These are phyloP conservation scores for Neltuma alba DNA, from an alignment of 306 rosid genomes.

Conservation along the genomic window DNA sequence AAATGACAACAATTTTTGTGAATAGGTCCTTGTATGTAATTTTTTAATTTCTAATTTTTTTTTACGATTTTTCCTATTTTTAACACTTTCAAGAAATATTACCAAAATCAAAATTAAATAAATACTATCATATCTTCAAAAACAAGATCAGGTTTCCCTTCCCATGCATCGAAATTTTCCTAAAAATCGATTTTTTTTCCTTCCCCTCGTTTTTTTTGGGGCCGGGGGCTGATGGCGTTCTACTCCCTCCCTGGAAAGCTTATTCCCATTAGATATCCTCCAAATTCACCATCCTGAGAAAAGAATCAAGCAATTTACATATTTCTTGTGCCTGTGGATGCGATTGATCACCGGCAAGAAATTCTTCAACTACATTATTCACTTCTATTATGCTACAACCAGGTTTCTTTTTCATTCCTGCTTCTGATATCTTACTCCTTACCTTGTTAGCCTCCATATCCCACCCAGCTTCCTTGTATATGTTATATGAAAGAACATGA, in stretches of 20 bases:
- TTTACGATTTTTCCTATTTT: too few relatives aligned
- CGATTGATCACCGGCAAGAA: constrained; percentile 73
- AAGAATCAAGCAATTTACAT: constrained; percentile 57
- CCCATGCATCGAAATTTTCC: too few relatives aligned
- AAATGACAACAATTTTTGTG: too few relatives aligned
- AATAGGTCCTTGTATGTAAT: too few relatives aligned
- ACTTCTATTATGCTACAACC: constrained; percentile 88
- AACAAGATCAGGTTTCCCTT: too few relatives aligned
- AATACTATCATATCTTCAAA: too few relatives aligned
- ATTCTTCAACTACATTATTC: constrained; percentile 70
- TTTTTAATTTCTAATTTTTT: too few relatives aligned
- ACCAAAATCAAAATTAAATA: not conserved
- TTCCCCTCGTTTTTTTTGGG: too few relatives aligned
- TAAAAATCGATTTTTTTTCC: too few relatives aligned
- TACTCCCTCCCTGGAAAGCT: not conserved
- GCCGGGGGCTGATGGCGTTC: too few relatives aligned
- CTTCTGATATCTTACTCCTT: constrained; percentile 52
- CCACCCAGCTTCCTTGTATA: constrained; percentile 76
- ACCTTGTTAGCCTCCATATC: constrained; percentile 73
- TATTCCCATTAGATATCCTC: constrained; percentile 27
- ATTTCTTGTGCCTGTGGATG: constrained; percentile 72
- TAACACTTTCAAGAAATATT: not conserved
- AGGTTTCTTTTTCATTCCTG: constrained; percentile 68
- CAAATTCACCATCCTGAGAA: constrained; percentile 38
- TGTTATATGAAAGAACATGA: constrained; percentile 72